A percentile compares a stretch with the other conserved stretches of the same genome.
Evolutionary conservation across 1,139 yeast genomes (phyloP).

Genomic region (Kluyveromyces sp.): DNA sequence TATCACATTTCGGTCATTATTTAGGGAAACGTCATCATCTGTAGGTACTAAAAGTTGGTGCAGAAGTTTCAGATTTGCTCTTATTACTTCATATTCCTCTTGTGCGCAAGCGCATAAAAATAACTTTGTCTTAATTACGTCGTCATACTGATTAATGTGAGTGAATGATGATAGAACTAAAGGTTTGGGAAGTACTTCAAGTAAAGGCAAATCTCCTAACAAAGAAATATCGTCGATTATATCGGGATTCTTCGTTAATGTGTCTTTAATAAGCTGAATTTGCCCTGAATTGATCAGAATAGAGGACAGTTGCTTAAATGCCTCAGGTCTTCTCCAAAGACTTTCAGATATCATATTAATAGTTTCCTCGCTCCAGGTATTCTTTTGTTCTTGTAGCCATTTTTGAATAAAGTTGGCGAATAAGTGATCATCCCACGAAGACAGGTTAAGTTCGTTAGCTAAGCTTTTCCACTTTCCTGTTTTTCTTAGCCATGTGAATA

Average conservation of each 20-base stretch:
- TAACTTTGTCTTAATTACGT: constrained; percentile 1
- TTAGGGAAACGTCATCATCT: constrained; percentile 4
- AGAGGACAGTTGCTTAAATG: constrained; percentile 7
- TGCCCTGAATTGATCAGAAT: constrained; percentile 5
- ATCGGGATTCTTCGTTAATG: constrained; percentile 6
- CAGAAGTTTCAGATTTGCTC: neutral
- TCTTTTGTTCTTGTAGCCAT: constrained; percentile 5
- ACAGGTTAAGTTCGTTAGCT: constrained; percentile 7
- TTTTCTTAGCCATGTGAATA: constrained; percentile 7
- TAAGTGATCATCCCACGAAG: constrained; percentile 11
- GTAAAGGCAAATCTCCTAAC: constrained; percentile 1
- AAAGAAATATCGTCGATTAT: constrained; percentile 3
- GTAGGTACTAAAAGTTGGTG: constrained; percentile 1
- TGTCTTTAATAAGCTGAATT: constrained; percentile 6
- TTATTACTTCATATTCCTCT: neutral
- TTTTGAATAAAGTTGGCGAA: constrained; percentile 10
- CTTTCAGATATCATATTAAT: neutral
- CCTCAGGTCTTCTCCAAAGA: constrained; percentile 2
- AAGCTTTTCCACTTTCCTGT: constrained; percentile 2
- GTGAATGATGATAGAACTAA: constrained; percentile 1
- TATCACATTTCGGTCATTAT: constrained; percentile 1
- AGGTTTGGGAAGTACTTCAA: constrained; percentile 7
- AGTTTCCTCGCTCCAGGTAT: neutral
- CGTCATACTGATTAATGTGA: neutral
- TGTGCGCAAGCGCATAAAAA: neutral